phyloP scores from a whole-genome alignment of 306 rosid species.

The Ormosia emarginata region DNA sequence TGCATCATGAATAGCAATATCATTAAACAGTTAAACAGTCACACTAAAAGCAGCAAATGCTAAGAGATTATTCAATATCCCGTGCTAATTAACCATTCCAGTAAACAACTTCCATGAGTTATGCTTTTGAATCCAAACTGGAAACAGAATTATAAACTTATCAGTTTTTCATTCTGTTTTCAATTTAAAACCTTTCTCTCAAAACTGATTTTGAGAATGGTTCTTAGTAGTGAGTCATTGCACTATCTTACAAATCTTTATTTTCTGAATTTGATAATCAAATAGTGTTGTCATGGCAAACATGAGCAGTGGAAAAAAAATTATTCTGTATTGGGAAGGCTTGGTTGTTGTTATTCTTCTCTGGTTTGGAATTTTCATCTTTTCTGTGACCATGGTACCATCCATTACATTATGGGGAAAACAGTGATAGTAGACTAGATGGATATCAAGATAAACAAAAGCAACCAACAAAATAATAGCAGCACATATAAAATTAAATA shows the following conservation, averaged over 20 bases:
- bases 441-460: not conserved
- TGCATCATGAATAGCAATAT: not conserved
- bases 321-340: not conserved
- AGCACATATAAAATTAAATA: not conserved
- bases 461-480: constrained; percentile 1
- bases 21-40: not conserved
- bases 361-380: not conserved
- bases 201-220: not conserved
- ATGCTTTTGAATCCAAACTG: not conserved
- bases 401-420: not conserved
- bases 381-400: not conserved
- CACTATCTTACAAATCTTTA: not conserved
- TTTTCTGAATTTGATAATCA: not conserved
- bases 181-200: not conserved
- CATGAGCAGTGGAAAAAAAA: not conserved
- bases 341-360: too few species aligned
- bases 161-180: not conserved
- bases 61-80: not conserved
- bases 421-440: not conserved
- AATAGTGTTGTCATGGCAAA: not conserved
- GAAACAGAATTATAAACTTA: not conserved
- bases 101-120: not conserved
- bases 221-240: not conserved
- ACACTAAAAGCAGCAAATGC: not conserved
- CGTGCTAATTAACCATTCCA: not conserved